phyloP scores from a whole-genome alignment of 495 filamentous ascomycete species.

The Tuber melanosporum region DNA sequence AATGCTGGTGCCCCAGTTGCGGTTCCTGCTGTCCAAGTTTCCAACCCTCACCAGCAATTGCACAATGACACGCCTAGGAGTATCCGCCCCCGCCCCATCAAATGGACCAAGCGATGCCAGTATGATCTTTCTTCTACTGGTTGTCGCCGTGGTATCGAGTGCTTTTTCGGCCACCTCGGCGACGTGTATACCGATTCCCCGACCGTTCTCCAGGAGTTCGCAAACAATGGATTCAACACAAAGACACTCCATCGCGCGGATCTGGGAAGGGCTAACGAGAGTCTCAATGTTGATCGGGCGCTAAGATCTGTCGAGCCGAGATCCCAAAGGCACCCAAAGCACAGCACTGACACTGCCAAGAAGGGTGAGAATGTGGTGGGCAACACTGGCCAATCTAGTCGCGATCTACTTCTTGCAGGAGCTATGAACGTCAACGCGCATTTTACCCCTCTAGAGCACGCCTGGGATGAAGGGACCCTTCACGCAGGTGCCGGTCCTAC shows the following conservation, averaged over 20 bases:
- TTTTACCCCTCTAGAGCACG: neutral
- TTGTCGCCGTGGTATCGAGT: neutral
- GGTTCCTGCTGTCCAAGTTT: neutral
- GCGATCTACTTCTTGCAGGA: neutral
- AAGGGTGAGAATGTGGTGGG: neutral
- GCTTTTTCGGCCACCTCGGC: neutral
- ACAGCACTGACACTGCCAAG: neutral
- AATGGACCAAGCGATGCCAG: neutral
- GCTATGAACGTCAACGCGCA: neutral
- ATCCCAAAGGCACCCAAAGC: neutral
- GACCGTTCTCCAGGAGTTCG: neutral
- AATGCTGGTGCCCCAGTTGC: neutral
- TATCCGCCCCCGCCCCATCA: neutral
- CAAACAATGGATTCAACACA: neutral
- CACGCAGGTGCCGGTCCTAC: neutral
- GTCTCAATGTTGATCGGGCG: neutral
- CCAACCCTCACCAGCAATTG: neutral
- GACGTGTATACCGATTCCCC: neutral
- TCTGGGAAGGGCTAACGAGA: neutral
- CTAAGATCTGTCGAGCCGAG: neutral
- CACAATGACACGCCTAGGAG: neutral
- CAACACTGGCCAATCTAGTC: neutral
- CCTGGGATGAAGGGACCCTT: neutral
- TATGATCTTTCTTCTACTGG: neutral
- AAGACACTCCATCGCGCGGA: neutral